Conservation (phyloP, 2,329 filamentous ascomycete genomes). For the Ophiocordyceps camponoti-saundersi region DNA sequence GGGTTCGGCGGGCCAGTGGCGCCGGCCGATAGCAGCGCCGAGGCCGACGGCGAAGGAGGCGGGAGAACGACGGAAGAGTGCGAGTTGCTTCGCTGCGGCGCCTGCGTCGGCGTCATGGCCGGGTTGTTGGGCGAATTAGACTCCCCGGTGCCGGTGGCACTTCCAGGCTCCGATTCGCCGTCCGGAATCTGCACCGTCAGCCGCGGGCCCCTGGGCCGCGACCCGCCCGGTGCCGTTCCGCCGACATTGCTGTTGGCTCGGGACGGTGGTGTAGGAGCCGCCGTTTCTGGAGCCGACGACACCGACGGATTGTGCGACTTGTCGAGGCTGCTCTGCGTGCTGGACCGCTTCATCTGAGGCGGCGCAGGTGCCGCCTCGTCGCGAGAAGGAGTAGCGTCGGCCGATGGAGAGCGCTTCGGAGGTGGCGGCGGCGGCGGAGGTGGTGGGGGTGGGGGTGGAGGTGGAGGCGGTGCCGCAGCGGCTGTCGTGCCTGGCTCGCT, state of each 20-base stretch:
- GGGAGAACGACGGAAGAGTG: constrained; percentile 65
- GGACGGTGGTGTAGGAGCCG: constrained; percentile 50
- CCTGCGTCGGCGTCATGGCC: constrained; percentile 40
- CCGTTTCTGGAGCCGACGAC: constrained; percentile 45
- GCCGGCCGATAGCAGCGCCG: constrained; percentile 73
- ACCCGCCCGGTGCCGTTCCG: constrained; percentile 34
- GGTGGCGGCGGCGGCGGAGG: constrained; percentile 3
- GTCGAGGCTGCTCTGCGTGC: constrained; percentile 28
- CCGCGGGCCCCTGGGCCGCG: constrained; percentile 60
- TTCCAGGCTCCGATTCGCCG: constrained; percentile 64
- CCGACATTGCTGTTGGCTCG: constrained; percentile 56
- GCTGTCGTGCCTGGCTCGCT: constrained; percentile 15
- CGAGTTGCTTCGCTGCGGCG: constrained; percentile 31
- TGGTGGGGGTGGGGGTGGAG: background rate
- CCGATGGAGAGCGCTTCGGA: constrained; percentile 40
- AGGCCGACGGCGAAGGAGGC: constrained; percentile 80
- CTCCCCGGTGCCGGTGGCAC: constrained; percentile 57
- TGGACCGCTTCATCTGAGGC: constrained; percentile 32
- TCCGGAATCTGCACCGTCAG: constrained; percentile 92
- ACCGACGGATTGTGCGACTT: constrained; percentile 32
- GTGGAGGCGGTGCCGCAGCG: constrained; percentile 1
- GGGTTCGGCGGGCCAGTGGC: constrained; percentile 88
- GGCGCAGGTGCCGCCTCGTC: constrained; percentile 35
- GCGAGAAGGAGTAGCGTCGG: constrained; percentile 36
- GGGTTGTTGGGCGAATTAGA: constrained; percentile 47